Evolutionary conservation across 129 eudicot species (phyloP).

Genomic region (Scalesia atractyloides): DNA sequence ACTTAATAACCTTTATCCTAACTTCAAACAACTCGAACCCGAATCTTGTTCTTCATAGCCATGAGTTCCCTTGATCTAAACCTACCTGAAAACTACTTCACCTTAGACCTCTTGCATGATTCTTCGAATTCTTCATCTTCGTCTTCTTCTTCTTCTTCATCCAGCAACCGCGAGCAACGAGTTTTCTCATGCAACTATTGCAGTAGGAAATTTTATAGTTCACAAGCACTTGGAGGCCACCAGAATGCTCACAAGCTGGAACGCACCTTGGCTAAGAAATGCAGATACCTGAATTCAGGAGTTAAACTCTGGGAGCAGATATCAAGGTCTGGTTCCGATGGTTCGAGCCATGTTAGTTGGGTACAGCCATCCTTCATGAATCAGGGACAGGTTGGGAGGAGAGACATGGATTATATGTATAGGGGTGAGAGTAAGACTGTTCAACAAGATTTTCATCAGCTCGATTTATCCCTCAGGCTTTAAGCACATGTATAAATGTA

Average conservation of each 20-base stretch:
- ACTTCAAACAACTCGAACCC: too few species aligned
- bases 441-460: constrained; percentile 31
- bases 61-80: constrained; percentile 57
- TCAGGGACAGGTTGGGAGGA: constrained; percentile 32
- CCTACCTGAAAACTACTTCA: constrained; percentile 31
- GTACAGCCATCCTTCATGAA: constrained; percentile 26
- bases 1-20: constrained; percentile 8
- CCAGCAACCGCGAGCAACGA: constrained; percentile 37
- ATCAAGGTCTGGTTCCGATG: constrained; percentile 30
- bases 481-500: constrained; percentile 10
- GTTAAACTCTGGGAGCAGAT: constrained; percentile 32
- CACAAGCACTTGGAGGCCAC: constrained; percentile 94
- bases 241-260: constrained; percentile 93
- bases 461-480: constrained; percentile 42
- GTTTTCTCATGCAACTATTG: constrained; percentile 78
- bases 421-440: constrained; percentile 28
- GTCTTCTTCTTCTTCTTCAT: constrained; percentile 39
- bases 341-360: constrained; percentile 35
- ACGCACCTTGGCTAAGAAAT: constrained; percentile 72
- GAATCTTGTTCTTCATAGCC: constrained; percentile 6
- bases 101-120: constrained; percentile 46
- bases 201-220: constrained; percentile 68
- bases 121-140: neutral
- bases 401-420: constrained; percentile 25
- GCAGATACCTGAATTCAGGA: constrained; percentile 44